Conservation (phyloP, 768 basidiomycete genomes). For the Hemileccinum impolitum region DNA sequence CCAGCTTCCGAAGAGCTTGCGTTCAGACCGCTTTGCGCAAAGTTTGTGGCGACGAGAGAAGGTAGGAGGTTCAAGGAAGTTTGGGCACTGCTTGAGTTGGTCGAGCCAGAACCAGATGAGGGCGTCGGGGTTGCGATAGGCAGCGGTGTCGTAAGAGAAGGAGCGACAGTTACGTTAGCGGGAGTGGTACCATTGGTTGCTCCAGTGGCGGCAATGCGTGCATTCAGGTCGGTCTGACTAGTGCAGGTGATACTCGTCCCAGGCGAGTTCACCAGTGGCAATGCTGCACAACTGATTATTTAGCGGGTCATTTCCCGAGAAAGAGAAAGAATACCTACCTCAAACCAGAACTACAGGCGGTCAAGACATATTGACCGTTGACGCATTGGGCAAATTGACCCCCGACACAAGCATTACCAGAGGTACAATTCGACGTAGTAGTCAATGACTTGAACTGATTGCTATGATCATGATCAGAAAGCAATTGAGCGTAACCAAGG, state of each 20-base stretch:
- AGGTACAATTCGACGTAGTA: slow-evolving; percentile 34
- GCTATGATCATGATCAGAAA: slow-evolving; percentile 13
- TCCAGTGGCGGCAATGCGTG: slow-evolving; percentile 43
- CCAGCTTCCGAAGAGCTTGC: slow-evolving; percentile 33
- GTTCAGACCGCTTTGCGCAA: slow-evolving; percentile 48
- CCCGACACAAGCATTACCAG: slow-evolving; percentile 47
- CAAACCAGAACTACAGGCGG: slow-evolving; percentile 18
- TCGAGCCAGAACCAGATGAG: slow-evolving; percentile 9
- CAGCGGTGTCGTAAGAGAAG: slow-evolving; percentile 8
- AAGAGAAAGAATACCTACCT: slow-evolving; percentile 6
- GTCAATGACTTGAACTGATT: slow-evolving; percentile 19
- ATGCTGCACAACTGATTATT: slow-evolving; percentile 31
- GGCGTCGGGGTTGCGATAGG: neutral
- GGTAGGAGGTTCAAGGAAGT: slow-evolving; percentile 39
- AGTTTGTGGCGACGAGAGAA: slow-evolving; percentile 52
- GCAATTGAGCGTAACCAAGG: neutral
- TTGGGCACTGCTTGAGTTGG: slow-evolving; percentile 21
- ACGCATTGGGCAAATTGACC: slow-evolving; percentile 56
- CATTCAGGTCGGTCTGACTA: slow-evolving; percentile 42
- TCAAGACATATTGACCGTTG: slow-evolving; percentile 36
- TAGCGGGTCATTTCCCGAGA: neutral
- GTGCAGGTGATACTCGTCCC: slow-evolving; percentile 55
- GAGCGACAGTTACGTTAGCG: slow-evolving; percentile 16
- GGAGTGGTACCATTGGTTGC: slow-evolving; percentile 20
- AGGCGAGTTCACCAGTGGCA: slow-evolving; percentile 47